Evolutionary conservation across 345 rosid species (phyloP).

Genomic region (Ceriops tagal): DNA sequence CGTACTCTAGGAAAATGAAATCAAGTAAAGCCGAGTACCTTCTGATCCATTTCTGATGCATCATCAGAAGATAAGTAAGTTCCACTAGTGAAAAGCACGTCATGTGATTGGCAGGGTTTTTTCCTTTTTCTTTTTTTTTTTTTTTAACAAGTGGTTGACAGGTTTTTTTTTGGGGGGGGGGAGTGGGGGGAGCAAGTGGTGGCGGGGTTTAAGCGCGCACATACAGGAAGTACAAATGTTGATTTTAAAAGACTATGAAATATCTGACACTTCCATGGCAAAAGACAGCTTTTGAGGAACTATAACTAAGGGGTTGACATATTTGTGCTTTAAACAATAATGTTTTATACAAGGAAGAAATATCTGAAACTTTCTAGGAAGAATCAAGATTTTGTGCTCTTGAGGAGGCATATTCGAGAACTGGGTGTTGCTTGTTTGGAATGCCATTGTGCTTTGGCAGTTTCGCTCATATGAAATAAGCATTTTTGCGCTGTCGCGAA

Average conservation of each 20-base stretch:
- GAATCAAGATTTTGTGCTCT: background rate
- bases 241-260: background rate
- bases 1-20: background rate
- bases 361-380: background rate
- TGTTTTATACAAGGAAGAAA: background rate
- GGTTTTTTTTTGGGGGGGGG: no score
- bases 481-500: no score
- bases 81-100: background rate
- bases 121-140: no score
- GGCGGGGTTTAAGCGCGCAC: background rate
- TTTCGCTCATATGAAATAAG: no score
- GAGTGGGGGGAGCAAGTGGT: background rate
- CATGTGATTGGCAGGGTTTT: background rate
- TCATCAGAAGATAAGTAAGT: background rate
- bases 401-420: background rate
- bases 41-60: background rate
- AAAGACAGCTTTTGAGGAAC: background rate
- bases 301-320: background rate
- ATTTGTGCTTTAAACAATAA: slow-evolving; percentile 1
- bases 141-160: no score
- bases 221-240: no score
- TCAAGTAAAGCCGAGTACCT: background rate
- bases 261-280: background rate
- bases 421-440: no score
- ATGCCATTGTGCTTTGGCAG: no score